A percentile compares a stretch with the other conserved stretches of the same genome.
These are phyloP conservation scores for Botrytis fragariae DNA, from an alignment of 2,329 filamentous ascomycete genomes.

Conservation along the genomic window DNA sequence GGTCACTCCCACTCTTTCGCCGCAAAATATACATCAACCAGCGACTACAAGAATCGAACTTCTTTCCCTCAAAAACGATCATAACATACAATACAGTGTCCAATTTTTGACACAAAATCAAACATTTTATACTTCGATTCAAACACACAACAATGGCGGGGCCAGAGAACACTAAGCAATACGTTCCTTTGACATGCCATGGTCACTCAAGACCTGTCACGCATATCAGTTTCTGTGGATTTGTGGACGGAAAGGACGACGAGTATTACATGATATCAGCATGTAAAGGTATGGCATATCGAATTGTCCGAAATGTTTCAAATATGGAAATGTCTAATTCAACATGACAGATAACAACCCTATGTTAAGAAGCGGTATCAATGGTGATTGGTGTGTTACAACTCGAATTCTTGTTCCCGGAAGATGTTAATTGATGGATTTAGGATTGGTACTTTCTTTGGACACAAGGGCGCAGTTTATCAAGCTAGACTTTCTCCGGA, in stretches of 20 bases:
- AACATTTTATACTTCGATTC: slow-evolving; percentile 4
- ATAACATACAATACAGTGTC: neutral
- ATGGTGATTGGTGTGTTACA: slow-evolving; percentile 75
- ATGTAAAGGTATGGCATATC: slow-evolving; percentile 55
- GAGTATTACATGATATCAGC: slow-evolving; percentile 74
- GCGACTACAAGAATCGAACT: neutral
- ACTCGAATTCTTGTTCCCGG: slow-evolving; percentile 1
- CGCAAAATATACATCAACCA: neutral
- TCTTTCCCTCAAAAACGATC: neutral
- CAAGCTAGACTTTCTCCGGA: slow-evolving; percentile 88
- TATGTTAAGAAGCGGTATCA: slow-evolving; percentile 95
- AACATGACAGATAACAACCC: slow-evolving; percentile 79
- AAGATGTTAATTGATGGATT: slow-evolving; percentile 26
- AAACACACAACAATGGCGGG: slow-evolving; percentile 30
- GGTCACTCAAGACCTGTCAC: slow-evolving; percentile 73
- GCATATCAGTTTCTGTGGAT: slow-evolving; percentile 68
- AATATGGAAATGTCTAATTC: slow-evolving; percentile 18
- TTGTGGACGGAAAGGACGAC: slow-evolving; percentile 51
- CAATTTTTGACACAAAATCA: neutral
- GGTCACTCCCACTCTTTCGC: slow-evolving; percentile 13
- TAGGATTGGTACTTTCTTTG: slow-evolving; percentile 94
- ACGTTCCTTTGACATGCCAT: slow-evolving; percentile 71
- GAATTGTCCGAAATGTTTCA: neutral
- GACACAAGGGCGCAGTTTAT: slow-evolving; percentile 98
- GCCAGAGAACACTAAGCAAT: slow-evolving; percentile 34